Percentiles rank a stretch among this genome's conserved stretches.
These are phyloP conservation scores for Beauveria caledonica DNA, from an alignment of 2,329 filamentous ascomycete species.

Conservation along the genomic window DNA sequence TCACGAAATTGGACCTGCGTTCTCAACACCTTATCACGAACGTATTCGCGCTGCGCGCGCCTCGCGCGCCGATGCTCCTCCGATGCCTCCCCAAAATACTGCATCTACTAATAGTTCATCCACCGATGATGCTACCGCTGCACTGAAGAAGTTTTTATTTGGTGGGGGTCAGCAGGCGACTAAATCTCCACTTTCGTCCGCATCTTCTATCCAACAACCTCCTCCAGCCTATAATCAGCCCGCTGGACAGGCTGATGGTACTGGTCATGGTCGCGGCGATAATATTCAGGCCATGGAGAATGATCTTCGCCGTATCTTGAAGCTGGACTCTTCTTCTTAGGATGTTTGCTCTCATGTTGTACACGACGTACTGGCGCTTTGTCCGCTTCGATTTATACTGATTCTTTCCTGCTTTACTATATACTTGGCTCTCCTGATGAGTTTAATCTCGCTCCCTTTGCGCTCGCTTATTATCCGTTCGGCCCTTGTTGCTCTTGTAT, in stretches of 20 bases:
- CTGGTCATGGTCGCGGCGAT: conserved; percentile 14
- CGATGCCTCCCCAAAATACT: conserved; percentile 20
- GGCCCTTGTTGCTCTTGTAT: conserved; percentile 1
- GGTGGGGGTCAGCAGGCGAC: conserved; percentile 21
- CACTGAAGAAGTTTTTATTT: conserved; percentile 47
- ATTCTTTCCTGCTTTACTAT: not conserved
- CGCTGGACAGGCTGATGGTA: not conserved
- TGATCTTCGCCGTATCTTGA: conserved; percentile 44
- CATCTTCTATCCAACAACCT: not conserved
- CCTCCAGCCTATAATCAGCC: not conserved
- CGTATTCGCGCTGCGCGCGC: conserved; percentile 48
- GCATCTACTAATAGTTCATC: conserved; percentile 29
- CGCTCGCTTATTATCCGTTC: not conserved
- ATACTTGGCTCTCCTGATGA: not conserved
- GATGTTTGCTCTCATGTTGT: not conserved
- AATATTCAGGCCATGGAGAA: conserved; percentile 45
- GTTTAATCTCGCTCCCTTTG: not conserved
- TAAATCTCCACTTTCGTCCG: conserved; percentile 3
- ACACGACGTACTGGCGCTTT: not conserved
- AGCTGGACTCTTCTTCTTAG: conserved; percentile 22
- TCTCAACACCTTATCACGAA: conserved; percentile 58
- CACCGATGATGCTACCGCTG: conserved; percentile 8
- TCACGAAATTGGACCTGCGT: conserved; percentile 53
- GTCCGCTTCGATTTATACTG: not conserved
- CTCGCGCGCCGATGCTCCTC: conserved; percentile 21